phyloP scores from a whole-genome alignment of 441 rosid genomes.

The Euphorbia celastroides region DNA sequence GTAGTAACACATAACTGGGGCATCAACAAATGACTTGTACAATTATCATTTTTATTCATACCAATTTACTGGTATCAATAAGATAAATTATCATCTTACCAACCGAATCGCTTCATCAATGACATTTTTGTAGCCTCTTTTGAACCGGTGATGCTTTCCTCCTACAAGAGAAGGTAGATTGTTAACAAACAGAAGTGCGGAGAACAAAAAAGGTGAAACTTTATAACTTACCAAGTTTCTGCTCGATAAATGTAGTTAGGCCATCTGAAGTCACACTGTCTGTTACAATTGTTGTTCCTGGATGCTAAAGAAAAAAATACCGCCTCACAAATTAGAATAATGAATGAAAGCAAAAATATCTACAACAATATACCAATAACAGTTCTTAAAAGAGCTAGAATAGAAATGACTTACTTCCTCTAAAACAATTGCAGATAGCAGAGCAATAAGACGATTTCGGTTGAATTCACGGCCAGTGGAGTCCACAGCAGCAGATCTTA shows the following conservation, averaged over 20 bases:
- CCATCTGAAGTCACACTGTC: constrained; percentile 99
- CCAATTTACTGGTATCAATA: background rate
- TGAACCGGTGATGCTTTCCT: constrained; percentile 95
- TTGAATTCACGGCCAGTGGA: constrained; percentile 80
- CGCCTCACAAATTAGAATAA: constrained; percentile 4
- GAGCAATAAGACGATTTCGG: constrained; percentile 88
- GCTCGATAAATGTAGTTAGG: constrained; percentile 72
- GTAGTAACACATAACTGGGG: background rate
- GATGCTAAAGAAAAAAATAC: constrained; percentile 50
- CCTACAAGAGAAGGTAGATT: constrained; percentile 38
- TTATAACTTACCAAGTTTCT: constrained; percentile 66
- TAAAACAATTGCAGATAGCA: constrained; percentile 89
- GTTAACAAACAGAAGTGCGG: constrained; percentile 10
- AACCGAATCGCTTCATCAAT: constrained; percentile 92
- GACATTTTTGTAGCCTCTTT: constrained; percentile 95
- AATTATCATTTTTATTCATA: background rate
- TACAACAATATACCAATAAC: constrained; percentile 2
- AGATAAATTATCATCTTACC: constrained; percentile 39
- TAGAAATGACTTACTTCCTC: constrained; percentile 64
- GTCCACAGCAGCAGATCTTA: constrained; percentile 99
- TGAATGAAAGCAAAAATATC: background rate
- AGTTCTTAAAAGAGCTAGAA: constrained; percentile 10
- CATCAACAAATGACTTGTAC: background rate
- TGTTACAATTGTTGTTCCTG: constrained; percentile 88
- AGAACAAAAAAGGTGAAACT: constrained; percentile 10